A percentile compares a stretch with the other conserved stretches of the same genome.
These are phyloP conservation scores for Cyclotella distinguenda DNA, from an alignment of 108 stramenopile genomes.

Conservation along the genomic window DNA sequence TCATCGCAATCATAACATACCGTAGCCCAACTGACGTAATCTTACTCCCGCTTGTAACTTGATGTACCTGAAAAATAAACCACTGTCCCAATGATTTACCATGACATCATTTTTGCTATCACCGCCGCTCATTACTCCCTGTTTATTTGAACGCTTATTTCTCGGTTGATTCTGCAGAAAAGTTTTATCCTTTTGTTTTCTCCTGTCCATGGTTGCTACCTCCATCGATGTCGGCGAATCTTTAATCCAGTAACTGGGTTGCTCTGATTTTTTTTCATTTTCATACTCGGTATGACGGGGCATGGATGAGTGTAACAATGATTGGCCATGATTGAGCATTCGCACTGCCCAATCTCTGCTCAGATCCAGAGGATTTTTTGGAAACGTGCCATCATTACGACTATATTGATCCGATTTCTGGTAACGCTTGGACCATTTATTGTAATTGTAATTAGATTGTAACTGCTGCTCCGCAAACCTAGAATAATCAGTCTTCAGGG, in stretches of 20 bases:
- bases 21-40: conserved; percentile 45
- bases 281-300: not conserved
- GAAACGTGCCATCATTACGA: not conserved
- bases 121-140: not conserved
- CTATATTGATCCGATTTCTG: conserved; percentile 6
- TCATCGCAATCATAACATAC: conserved; percentile 2
- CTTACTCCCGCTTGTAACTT: conserved; percentile 37
- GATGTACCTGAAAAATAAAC: conserved; percentile 29
- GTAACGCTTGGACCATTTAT: conserved; percentile 3
- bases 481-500: conserved; percentile 39
- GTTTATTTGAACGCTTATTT: not conserved
- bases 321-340: conserved; percentile 7
- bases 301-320: not conserved
- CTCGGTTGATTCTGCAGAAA: not conserved
- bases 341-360: conserved; percentile 23
- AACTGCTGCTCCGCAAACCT: conserved; percentile 27
- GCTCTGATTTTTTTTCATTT: not conserved
- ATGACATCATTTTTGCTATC: not conserved
- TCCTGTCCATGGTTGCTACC: conserved; percentile 20
- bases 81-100: conserved; percentile 14
- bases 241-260: conserved; percentile 35
- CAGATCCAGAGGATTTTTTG: not conserved
- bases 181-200: not conserved
- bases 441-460: conserved; percentile 5
- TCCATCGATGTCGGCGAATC: conserved; percentile 47